Conservation (phyloP, 805 yeast species). For the Myxozyma mucilagina region DNA sequence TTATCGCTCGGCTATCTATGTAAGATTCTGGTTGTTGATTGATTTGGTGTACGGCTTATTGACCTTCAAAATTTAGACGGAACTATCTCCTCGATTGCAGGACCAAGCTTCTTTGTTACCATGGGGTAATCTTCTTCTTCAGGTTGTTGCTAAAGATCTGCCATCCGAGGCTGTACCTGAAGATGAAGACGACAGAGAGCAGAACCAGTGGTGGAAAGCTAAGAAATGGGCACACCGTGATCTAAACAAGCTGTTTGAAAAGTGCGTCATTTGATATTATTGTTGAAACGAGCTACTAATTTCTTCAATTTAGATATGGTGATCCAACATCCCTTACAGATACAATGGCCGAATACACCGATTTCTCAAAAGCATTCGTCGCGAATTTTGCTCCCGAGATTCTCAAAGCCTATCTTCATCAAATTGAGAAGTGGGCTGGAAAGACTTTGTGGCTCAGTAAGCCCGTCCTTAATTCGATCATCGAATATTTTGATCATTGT, state of each 20-base stretch:
- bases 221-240: constrained; percentile 91
- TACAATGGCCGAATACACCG: constrained; percentile 51
- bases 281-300: background rate
- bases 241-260: constrained; percentile 64
- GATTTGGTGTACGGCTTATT: background rate
- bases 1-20: constrained; percentile 68
- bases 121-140: constrained; percentile 80
- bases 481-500: constrained; percentile 40
- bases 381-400: constrained; percentile 71
- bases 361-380: constrained; percentile 57
- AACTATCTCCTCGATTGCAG: constrained; percentile 68
- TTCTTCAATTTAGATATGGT: constrained; percentile 18
- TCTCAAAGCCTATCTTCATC: constrained; percentile 59
- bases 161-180: constrained; percentile 55
- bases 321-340: constrained; percentile 29
- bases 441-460: constrained; percentile 67
- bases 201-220: constrained; percentile 66
- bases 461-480: constrained; percentile 61
- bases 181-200: constrained; percentile 54
- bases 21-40: constrained; percentile 12
- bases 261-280: constrained; percentile 51
- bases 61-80: constrained; percentile 44
- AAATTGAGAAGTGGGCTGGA: constrained; percentile 73
- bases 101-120: constrained; percentile 50
- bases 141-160: constrained; percentile 58